These are phyloP conservation scores for Citrus maxima DNA, from an alignment of 345 rosid genomes.

Conservation along the genomic window DNA sequence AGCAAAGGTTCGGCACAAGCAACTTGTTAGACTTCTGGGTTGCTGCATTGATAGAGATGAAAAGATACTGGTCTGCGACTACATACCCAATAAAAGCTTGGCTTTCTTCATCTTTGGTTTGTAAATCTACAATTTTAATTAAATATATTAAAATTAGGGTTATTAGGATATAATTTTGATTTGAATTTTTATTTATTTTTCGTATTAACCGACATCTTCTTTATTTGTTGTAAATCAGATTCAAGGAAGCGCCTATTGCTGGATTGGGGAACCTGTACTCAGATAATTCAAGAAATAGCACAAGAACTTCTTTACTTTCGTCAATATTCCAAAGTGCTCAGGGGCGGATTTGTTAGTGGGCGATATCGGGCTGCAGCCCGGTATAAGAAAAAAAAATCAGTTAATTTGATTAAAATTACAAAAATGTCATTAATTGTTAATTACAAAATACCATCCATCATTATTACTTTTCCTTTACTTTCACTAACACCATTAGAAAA, in stretches of 20 bases:
- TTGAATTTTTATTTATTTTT: background rate
- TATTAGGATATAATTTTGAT: too few species aligned
- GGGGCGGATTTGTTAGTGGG: too few species aligned
- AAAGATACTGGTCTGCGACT: constrained; percentile 26
- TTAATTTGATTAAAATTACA: too few species aligned
- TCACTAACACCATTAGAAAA: too few species aligned
- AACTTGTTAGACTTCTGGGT: constrained; percentile 45
- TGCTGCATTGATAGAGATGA: constrained; percentile 40
- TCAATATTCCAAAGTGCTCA: constrained; percentile 40
- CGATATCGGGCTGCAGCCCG: too few species aligned
- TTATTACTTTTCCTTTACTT: too few species aligned
- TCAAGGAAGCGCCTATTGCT: background rate
- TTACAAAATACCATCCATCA: too few species aligned
- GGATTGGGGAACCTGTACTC: constrained; percentile 13
- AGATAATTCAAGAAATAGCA: constrained; percentile 38
- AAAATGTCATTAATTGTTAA: too few species aligned
- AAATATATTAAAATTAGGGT: too few species aligned
- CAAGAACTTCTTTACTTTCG: constrained; percentile 54
- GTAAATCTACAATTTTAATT: background rate
- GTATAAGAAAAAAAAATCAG: too few species aligned
- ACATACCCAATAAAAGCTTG: constrained; percentile 33
- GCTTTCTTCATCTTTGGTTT: constrained; percentile 44
- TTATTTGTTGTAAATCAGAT: too few species aligned
- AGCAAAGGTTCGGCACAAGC: constrained; percentile 50
- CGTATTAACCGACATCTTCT: background rate